Evolutionary conservation across 1,284 basidiomycete species (phyloP).

Genomic region (Austroboletus niveus): DNA sequence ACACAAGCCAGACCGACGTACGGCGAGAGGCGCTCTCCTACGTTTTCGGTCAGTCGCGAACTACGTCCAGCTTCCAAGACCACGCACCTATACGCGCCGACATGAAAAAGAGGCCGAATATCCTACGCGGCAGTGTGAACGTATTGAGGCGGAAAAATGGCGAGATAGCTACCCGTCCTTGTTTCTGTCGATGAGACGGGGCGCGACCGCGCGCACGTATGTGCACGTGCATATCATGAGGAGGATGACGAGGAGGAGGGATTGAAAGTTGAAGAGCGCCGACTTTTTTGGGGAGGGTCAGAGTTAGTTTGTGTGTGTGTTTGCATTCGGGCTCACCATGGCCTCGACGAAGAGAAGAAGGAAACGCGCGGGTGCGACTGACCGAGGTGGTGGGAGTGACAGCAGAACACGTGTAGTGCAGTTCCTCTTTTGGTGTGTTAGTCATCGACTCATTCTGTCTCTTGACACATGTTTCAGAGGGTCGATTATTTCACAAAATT

Average conservation of each 20-base stretch:
- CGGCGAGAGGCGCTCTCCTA: conserved; percentile 80
- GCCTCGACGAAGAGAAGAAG: background rate
- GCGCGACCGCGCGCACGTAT: conserved; percentile 88
- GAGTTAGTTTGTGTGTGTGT: background rate
- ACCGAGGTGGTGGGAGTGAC: background rate
- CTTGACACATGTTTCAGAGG: too few relatives aligned
- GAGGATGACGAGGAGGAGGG: conserved; percentile 89
- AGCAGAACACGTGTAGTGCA: background rate
- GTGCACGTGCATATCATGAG: conserved; percentile 97
- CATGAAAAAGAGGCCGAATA: conserved; percentile 91
- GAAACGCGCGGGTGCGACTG: background rate
- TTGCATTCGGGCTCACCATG: conserved; percentile 17
- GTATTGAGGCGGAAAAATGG: background rate
- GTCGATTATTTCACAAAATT: too few relatives aligned
- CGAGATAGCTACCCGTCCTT: conserved; percentile 79
- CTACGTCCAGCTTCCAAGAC: background rate
- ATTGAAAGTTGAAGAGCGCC: conserved; percentile 97
- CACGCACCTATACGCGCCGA: conserved; percentile 84
- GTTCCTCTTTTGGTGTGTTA: background rate
- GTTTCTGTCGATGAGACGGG: conserved; percentile 89
- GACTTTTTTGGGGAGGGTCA: conserved; percentile 54
- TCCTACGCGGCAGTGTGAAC: conserved; percentile 44
- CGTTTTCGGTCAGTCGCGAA: background rate
- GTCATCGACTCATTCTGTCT: too few relatives aligned
- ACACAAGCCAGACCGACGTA: conserved; percentile 81